A percentile compares a stretch with the other conserved stretches of the same genome.
Conservation (phyloP, 805 yeast genomes). For the Pichia pseudocactophila region DNA sequence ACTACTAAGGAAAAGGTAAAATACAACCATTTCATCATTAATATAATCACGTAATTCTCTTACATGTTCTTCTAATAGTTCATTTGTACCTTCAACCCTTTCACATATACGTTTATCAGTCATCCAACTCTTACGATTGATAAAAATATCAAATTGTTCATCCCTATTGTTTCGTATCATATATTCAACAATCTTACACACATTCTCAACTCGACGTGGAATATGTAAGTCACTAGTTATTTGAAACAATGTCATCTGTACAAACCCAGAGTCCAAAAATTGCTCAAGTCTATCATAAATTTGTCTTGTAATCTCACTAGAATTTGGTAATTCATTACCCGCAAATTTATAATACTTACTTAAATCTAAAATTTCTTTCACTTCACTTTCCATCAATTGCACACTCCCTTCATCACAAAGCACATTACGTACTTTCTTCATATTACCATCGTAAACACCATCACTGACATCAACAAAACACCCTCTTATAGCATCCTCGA, state of each 20-base stretch:
- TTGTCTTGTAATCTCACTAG: conserved; percentile 1
- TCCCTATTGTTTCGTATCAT: background rate
- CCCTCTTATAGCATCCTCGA: background rate
- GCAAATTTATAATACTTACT: background rate
- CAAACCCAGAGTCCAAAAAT: background rate
- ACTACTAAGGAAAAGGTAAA: conserved; percentile 8
- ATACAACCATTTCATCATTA: background rate
- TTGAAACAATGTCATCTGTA: conserved; percentile 1
- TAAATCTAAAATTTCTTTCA: background rate
- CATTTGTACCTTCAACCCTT: background rate
- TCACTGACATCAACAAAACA: conserved; percentile 17
- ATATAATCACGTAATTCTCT: background rate
- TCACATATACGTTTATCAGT: background rate
- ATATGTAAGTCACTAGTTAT: conserved; percentile 1
- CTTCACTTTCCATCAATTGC: background rate
- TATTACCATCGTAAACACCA: conserved; percentile 3
- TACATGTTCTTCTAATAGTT: background rate
- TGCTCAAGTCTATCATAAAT: conserved; percentile 1
- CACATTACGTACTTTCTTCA: conserved; percentile 2
- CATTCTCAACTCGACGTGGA: conserved; percentile 6
- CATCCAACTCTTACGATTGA: background rate
- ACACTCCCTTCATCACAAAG: background rate
- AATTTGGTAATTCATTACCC: background rate
- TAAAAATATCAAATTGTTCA: background rate
- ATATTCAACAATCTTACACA: conserved; percentile 6